Evolutionary conservation across 257 asterid species (phyloP).

Genomic region (Petunia axillaris): DNA sequence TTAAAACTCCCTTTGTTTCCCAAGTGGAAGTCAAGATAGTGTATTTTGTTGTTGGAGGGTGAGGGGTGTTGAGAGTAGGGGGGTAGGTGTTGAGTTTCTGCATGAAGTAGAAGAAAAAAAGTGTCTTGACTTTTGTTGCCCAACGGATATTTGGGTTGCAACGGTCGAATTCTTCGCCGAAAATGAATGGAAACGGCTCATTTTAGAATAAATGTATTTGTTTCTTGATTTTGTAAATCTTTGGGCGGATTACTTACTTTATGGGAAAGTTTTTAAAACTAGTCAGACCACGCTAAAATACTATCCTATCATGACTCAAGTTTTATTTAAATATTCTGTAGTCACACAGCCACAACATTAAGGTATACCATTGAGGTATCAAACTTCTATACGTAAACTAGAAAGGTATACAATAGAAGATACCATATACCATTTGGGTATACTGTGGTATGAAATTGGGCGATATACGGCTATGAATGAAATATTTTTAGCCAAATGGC

Average conservation of each 20-base stretch:
- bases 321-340: too few relatives aligned
- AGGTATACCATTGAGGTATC: too few relatives aligned
- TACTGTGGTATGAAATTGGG: too few relatives aligned
- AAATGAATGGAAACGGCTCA: conserved; percentile 21
- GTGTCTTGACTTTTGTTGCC: conserved; percentile 19
- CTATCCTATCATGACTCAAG: too few relatives aligned
- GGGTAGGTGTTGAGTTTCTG: conserved; percentile 12
- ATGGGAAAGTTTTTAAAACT: not conserved
- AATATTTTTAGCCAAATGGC: too few relatives aligned
- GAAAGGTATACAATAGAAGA: too few relatives aligned
- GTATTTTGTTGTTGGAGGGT: not conserved
- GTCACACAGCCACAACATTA: too few relatives aligned
- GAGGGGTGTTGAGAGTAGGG: not conserved
- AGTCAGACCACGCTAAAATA: not conserved
- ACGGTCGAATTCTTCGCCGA: conserved; percentile 26
- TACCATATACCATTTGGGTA: too few relatives aligned
- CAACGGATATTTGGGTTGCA: conserved; percentile 26
- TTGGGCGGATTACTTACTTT: conserved; percentile 12
- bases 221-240: not conserved
- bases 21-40: conserved; percentile 29
- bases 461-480: too few relatives aligned
- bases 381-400: too few relatives aligned
- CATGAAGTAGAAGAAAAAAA: conserved; percentile 18
- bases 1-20: conserved; percentile 28
- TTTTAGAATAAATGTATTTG: conserved; percentile 11